phyloP scores from a whole-genome alignment of 1,284 basidiomycete genomes.

The Pulchroboletus neoregius region DNA sequence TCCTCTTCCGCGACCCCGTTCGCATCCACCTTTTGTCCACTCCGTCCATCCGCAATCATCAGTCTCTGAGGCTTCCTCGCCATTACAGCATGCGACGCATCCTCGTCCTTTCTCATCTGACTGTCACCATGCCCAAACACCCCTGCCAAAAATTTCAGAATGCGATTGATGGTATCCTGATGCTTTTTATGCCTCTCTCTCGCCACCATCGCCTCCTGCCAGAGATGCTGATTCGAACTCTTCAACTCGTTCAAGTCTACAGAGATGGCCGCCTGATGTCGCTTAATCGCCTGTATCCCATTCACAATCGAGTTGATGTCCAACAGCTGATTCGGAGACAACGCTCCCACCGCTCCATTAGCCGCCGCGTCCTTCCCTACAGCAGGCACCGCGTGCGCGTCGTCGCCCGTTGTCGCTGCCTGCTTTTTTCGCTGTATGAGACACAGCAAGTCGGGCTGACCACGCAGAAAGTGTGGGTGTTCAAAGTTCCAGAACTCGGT shows the following conservation, averaged over 20 bases:
- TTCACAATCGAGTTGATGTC: slow-evolving; percentile 76
- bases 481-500: slow-evolving; percentile 94
- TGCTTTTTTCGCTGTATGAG: slow-evolving; percentile 82
- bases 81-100: slow-evolving; percentile 44
- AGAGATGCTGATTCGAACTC: slow-evolving; percentile 82
- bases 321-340: slow-evolving; percentile 50
- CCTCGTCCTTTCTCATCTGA: slow-evolving; percentile 43
- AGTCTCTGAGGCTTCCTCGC: slow-evolving; percentile 52
- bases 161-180: slow-evolving; percentile 96
- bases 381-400: slow-evolving; percentile 12
- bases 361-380: slow-evolving; percentile 19
- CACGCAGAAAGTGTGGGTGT: slow-evolving; percentile 86
- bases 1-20: slow-evolving; percentile 41
- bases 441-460: slow-evolving; percentile 86
- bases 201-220: slow-evolving; percentile 86
- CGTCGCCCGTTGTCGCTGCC: slow-evolving; percentile 35
- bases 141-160: slow-evolving; percentile 90
- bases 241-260: slow-evolving; percentile 87
- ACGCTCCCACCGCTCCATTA: slow-evolving; percentile 15
- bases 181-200: slow-evolving; percentile 84
- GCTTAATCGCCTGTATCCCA: slow-evolving; percentile 86
- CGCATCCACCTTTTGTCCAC: slow-evolving; percentile 37
- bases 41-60: slow-evolving; percentile 59
- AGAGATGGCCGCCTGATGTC: slow-evolving; percentile 88
- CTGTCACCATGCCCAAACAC: slow-evolving; percentile 72